Conservation (phyloP, 352 stramenopile genomes). For the Pythium volutum region DNA sequence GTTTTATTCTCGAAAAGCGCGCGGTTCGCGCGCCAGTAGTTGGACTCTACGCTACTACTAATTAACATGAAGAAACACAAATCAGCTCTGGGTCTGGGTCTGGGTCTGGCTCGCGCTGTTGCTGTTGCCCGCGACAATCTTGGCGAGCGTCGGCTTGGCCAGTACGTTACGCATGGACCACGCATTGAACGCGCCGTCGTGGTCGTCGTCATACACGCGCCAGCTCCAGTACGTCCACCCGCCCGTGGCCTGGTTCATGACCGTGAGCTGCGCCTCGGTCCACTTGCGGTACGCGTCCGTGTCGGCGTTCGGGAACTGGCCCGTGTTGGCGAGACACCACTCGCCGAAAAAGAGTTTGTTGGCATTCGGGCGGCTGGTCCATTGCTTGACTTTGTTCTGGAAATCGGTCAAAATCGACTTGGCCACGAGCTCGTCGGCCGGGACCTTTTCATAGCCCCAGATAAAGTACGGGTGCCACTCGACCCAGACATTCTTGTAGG, state of each 20-base stretch:
- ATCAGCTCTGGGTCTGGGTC: neutral
- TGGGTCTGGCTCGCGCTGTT: constrained; percentile 5
- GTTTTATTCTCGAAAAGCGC: no score
- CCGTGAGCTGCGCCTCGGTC: constrained; percentile 13
- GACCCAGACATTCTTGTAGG: constrained; percentile 30
- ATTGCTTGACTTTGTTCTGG: constrained; percentile 17
- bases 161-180: constrained; percentile 33
- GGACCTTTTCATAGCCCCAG: constrained; percentile 27
- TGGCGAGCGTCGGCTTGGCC: constrained; percentile 12
- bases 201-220: constrained; percentile 25
- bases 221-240: constrained; percentile 32
- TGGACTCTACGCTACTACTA: neutral
- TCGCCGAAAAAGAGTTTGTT: constrained; percentile 35
- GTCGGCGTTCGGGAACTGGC: constrained; percentile 23
- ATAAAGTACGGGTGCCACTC: constrained; percentile 37
- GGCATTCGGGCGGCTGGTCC: constrained; percentile 19
- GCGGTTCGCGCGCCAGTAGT: neutral
- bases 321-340: constrained; percentile 25
- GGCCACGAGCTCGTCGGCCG: constrained; percentile 19
- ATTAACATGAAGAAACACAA: neutral
- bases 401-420: constrained; percentile 18
- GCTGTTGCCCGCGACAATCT: constrained; percentile 13
- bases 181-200: constrained; percentile 10
- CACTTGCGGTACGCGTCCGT: constrained; percentile 12
- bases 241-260: constrained; percentile 22